Base-by-base conservation (phyloP, 1,284 basidiomycete species). In the Microbotryum saponariae region DNA sequence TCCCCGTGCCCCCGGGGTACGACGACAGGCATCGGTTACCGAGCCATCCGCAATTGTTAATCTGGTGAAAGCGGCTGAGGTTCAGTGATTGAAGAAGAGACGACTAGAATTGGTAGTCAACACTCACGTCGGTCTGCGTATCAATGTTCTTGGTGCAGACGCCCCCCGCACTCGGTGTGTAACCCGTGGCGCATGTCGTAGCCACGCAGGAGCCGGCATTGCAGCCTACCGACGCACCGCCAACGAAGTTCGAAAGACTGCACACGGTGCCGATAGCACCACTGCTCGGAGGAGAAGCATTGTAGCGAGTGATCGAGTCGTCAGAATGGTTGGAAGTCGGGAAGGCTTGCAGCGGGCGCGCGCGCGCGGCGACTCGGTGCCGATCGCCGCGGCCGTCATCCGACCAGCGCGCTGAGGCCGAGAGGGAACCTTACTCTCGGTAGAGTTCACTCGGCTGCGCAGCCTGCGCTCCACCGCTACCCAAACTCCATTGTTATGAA, bases 181-280 rank as follows among this genome's bases (percentile, higher is more conserved):
- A 58, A 7, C 50, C 51, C 6, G 49, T 12, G 4, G 37, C 27
- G 53, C 55, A 58, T 18, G 46, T n/a, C 6, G 86, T 84, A 66
- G 54, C 48, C 21, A 56, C 46, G 29, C 56, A 49, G 2, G 18
- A 48, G 27, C 65, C 63, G 1, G 52, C 29, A 9, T 46, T 14
- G 12, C 59, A 59, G 18, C 37, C 37, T 16, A 42, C 37, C 14
- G 37, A 16, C 37, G 37, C 37, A 42, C 14, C 37, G 37, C 37
- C 37, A 14, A 42, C 37, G 16, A 42, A 42, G 6, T 42, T 50
- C 16, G 29, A 47, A 12, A 46, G 21, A 23, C 12, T 29, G 49
- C 49, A 51, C 49, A 27, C 29, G 49, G 27, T 42, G 37, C 37
- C 37, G 37, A 42, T 1, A 12, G 37, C 37, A 16, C 37, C 37